Evolutionary conservation across 805 yeast species (phyloP), one percentile per base, ranked within the genome.

Genomic region (Myxozyma mucilagina): DNA sequence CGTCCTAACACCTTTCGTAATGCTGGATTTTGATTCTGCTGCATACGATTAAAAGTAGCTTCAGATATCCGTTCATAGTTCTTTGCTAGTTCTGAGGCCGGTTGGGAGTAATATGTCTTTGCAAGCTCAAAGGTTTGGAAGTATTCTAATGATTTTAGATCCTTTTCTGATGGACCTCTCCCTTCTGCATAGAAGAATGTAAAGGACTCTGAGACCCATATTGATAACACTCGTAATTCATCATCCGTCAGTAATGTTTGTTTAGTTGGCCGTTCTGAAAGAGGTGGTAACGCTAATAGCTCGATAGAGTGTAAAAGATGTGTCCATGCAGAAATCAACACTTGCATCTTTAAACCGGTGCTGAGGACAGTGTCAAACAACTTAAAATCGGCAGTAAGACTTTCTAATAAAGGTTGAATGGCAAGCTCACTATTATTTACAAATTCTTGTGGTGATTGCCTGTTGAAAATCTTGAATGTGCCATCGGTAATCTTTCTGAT

Each of bases 181-280:
- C 96, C 96, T 48, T 82, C 85, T 68, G 88, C 85, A 71, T 90
- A 84, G 75, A 90, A 90, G 70, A 89, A 90, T 60, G 85, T 92
- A 51, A 81, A 72, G 56, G 90, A 81, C n/a, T 87, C 72, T 51
- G 82, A 76, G 24, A 90, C 72, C 96, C 96, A 90, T 0, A 82
- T 77, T 63, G 86, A 85, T 0, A 89, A 82, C 1, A 86, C 82
- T 54, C 86, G 90, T 35, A 87, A 74, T 69, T 90, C 96, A 24
- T 74, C 76, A 34, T 76, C 75, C 0, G 87, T 80, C 53, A 90
- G 73, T 16, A 83, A 82, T 47, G 73, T 71, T 58, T 75, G 76
- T 1, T 69, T 61, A 24, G 78, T 76, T 2, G 72, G 66, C 43
- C 68, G 71, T 6, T 72, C 74, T 7, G 78, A 73, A 35, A 90